Evolutionary conservation across 2,329 filamentous ascomycete genomes (phyloP).

Genomic region (Trichocomaceae sp.): DNA sequence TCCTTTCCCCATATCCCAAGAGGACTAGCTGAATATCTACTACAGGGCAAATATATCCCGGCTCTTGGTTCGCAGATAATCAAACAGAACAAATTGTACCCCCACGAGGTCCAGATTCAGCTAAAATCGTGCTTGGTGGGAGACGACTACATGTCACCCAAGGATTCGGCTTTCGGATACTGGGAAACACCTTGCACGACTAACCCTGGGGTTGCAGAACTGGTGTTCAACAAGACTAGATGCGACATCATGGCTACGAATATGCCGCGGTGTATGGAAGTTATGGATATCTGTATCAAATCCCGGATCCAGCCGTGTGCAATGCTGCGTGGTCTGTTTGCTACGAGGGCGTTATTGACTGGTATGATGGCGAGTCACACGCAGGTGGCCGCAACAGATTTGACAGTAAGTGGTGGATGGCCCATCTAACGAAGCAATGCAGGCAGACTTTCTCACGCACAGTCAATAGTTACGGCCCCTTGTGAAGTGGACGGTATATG

Average conservation of each 20-base stretch:
- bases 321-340: slow-evolving; percentile 32
- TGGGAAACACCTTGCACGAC: slow-evolving; percentile 42
- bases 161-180: slow-evolving; percentile 36
- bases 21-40: neutral
- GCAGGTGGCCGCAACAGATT: slow-evolving; percentile 38
- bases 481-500: slow-evolving; percentile 5
- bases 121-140: slow-evolving; percentile 41
- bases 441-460: neutral
- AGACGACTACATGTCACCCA: slow-evolving; percentile 36
- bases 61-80: slow-evolving; percentile 39
- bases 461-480: slow-evolving; percentile 23
- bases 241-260: slow-evolving; percentile 42
- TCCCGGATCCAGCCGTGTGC: slow-evolving; percentile 40
- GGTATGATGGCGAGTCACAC: slow-evolving; percentile 38
- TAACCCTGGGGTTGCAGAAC: slow-evolving; percentile 34
- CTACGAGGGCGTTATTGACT: slow-evolving; percentile 32
- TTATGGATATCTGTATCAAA: slow-evolving; percentile 34
- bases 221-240: slow-evolving; percentile 37
- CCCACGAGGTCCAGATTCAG: slow-evolving; percentile 34
- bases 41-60: slow-evolving; percentile 41
- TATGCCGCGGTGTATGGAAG: slow-evolving; percentile 38
- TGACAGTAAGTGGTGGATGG: slow-evolving; percentile 26
- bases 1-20: slow-evolving; percentile 5
- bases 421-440: neutral
- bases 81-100: slow-evolving; percentile 36